Base-by-base conservation (phyloP, 345 rosid species). In the Sonneratia alba region DNA sequence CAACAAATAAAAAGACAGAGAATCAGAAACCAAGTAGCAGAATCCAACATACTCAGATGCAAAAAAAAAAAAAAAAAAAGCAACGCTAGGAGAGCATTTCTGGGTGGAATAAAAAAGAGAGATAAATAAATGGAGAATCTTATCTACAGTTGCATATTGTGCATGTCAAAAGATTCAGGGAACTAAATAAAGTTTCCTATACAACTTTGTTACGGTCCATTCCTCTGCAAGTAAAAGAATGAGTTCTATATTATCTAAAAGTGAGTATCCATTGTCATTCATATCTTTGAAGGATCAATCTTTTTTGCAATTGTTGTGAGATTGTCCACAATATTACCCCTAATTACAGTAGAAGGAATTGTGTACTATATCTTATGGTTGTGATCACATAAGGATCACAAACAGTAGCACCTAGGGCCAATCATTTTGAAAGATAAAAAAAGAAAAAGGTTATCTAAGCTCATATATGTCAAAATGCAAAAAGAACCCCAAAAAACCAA, bases 1-100 rank as follows among this genome's bases (percentile, higher is more conserved):
- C 48, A n/a, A 71, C 71, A 74, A 42, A 43, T 71, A 73, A 0
- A 70, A 18, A 76, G 38, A 63, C 62, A 48, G 6, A 21, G 19
- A 51, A 59, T 61, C 48, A 67, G 49, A 12, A 48, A 67, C 55
- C 53, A 12, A 68, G 21, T 18, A 66, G 43, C 48, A 24, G 6
- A 45, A 68, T 68, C 55, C 53, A 42, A 42, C 19, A 34, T 11
- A 62, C 18, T 34, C 11, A 38, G 66, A 27, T 62, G 37, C 66
- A n/a, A 34, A 62, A 12, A 27, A 27, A 27, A 27, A 27, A 27
- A 27, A 27, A 27, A 1, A 27, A 27, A 24, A 61, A 3, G 66
- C 37, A 13, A 6, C 27, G 66, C 36, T 62, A 34, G 37, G 19
- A 4, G 16, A 24, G 66, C 34, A n/a, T 57, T 22, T 22, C 32